Conservation (phyloP, 495 filamentous ascomycete species). For the Penicillium canariense region DNA sequence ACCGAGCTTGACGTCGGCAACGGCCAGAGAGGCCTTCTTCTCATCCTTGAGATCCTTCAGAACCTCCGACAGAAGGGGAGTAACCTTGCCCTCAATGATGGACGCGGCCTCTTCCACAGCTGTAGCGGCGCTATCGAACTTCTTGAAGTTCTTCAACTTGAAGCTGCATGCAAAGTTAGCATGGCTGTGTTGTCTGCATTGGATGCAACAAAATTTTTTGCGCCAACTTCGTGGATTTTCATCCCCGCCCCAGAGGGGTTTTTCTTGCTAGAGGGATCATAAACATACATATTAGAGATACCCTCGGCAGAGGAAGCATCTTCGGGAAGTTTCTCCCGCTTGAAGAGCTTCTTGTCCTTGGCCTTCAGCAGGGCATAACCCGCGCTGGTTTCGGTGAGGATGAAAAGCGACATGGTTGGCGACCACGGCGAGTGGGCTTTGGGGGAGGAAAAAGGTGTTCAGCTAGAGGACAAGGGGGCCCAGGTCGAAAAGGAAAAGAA, state of each 20-base stretch:
- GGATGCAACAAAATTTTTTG: conserved; percentile 31
- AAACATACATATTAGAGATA: conserved; percentile 77
- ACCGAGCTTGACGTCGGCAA: conserved; percentile 92
- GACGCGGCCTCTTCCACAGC: conserved; percentile 87
- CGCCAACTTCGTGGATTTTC: conserved; percentile 8
- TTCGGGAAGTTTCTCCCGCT: conserved; percentile 70
- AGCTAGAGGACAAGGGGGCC: conserved; percentile 15
- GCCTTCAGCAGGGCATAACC: conserved; percentile 98
- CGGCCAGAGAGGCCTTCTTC: conserved; percentile 93
- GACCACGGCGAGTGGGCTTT: conserved; percentile 31
- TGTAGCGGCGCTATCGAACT: conserved; percentile 85
- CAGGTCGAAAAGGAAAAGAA: conserved; percentile 21
- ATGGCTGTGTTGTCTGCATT: conserved; percentile 13
- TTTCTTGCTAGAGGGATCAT: conserved; percentile 3
- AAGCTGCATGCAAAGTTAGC: conserved; percentile 55
- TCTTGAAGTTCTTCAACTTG: conserved; percentile 93
- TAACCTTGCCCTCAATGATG: conserved; percentile 90
- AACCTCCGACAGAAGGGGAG: conserved; percentile 78
- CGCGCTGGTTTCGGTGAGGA: conserved; percentile 89
- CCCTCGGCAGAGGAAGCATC: conserved; percentile 80
- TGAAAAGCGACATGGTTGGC: conserved; percentile 69
- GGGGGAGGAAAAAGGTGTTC: conserved; percentile 17
- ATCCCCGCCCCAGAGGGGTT: conserved; percentile 9
- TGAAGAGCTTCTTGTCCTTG: conserved; percentile 94
- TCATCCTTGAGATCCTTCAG: conserved; percentile 93